phyloP scores from a whole-genome alignment of 306 rosid genomes.

The Neltuma alba region DNA sequence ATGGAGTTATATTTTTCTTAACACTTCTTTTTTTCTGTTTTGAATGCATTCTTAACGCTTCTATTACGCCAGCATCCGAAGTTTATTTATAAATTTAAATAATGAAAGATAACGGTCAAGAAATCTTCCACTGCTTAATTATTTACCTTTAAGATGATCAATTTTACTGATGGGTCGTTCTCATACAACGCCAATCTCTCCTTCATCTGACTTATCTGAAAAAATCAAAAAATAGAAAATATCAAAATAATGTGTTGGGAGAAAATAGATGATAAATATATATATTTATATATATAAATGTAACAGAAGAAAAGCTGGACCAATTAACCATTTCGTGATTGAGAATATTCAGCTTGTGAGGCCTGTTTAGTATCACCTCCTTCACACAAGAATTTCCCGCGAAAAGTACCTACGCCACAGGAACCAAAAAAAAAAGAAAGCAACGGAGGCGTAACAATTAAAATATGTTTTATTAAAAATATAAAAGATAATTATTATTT shows the following conservation, averaged over 20 bases:
- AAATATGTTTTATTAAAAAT: no score
- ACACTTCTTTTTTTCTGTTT: no score
- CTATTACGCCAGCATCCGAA: no score
- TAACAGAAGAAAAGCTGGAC: background rate
- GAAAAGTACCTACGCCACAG: constrained; percentile 30
- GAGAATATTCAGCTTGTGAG: background rate
- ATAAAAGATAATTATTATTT: no score
- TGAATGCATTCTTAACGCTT: no score
- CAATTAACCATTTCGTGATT: background rate
- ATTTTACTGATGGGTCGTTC: constrained; percentile 20
- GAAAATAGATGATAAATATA: background rate
- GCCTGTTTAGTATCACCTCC: constrained; percentile 2
- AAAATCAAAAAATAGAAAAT: background rate
- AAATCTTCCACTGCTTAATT: background rate
- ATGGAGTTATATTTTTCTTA: no score
- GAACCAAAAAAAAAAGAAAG: no score
- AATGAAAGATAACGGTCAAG: no score
- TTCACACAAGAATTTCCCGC: constrained; percentile 16
- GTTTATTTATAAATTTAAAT: no score
- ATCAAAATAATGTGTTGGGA: no score
- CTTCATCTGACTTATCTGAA: background rate
- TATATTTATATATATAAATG: no score
- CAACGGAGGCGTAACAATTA: background rate
- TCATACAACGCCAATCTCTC: constrained; percentile 29
- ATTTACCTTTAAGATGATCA: constrained; percentile 40